These are phyloP conservation scores for Dendrobium chrysotoxum DNA, from an alignment of 106 monocot species.

Conservation along the genomic window DNA sequence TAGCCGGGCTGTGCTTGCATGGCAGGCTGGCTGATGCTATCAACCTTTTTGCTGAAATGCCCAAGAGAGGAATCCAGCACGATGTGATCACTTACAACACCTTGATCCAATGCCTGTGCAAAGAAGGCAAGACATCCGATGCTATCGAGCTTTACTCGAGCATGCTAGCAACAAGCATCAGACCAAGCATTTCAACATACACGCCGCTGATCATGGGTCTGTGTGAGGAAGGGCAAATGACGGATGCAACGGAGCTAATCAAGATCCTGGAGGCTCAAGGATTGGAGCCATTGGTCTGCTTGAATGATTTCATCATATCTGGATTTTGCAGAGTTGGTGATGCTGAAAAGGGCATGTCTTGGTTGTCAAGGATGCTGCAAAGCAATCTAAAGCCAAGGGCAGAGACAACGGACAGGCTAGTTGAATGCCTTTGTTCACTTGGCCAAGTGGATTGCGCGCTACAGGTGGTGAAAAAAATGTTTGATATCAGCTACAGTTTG, in stretches of 20 bases:
- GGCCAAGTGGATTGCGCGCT: conserved; percentile 32
- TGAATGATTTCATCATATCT: conserved; percentile 35
- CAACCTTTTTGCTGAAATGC: conserved; percentile 34
- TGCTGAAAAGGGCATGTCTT: conserved; percentile 36
- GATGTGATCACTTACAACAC: conserved; percentile 54
- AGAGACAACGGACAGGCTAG: conserved; percentile 26
- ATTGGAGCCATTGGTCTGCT: conserved; percentile 33
- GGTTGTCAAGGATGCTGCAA: conserved; percentile 39
- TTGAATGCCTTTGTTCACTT: conserved; percentile 23
- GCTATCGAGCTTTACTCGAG: conserved; percentile 25
- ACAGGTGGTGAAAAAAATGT: conserved; percentile 36
- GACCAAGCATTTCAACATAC: conserved; percentile 40
- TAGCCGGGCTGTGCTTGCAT: conserved; percentile 37
- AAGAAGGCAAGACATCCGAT: conserved; percentile 17
- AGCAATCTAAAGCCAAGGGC: conserved; percentile 30
- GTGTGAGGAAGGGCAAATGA: conserved; percentile 33
- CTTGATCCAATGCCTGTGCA: conserved; percentile 53
- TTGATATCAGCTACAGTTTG: conserved; percentile 34
- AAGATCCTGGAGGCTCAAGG: conserved; percentile 32
- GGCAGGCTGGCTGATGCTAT: conserved; percentile 32
- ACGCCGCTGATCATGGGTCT: conserved; percentile 34
- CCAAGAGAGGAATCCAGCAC: conserved; percentile 19
- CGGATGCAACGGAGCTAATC: conserved; percentile 32
- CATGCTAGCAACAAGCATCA: conserved; percentile 20
- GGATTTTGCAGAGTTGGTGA: conserved; percentile 38